These are phyloP conservation scores for Venturiaceae sp. DNA, from an alignment of 2,329 filamentous ascomycete genomes.

Conservation along the genomic window DNA sequence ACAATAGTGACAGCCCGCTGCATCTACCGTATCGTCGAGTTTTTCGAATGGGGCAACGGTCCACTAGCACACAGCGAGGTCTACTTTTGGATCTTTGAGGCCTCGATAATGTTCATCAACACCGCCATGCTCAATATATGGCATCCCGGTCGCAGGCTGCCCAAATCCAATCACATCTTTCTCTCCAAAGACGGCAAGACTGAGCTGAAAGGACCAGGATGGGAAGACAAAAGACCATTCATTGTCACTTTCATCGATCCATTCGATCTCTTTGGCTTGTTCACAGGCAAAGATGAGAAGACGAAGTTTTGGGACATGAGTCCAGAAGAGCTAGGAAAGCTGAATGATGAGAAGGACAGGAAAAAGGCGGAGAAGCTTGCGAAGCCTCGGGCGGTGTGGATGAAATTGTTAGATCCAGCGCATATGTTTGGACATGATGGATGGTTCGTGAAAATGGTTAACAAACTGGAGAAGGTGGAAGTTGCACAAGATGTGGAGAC, in stretches of 20 bases:
- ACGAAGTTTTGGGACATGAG: constrained; percentile 27
- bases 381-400: not conserved
- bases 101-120: constrained; percentile 40
- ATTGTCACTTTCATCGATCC: constrained; percentile 29
- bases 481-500: not conserved
- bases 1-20: constrained; percentile 37
- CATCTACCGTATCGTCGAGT: constrained; percentile 44
- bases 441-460: not conserved
- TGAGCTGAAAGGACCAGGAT: constrained; percentile 40
- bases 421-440: constrained; percentile 6
- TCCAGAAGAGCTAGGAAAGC: constrained; percentile 19
- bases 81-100: constrained; percentile 47
- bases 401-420: constrained; percentile 2
- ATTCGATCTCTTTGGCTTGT: constrained; percentile 23
- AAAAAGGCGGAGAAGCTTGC: constrained; percentile 3
- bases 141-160: constrained; percentile 41
- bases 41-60: constrained; percentile 28
- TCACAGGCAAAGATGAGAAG: constrained; percentile 22
- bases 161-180: constrained; percentile 40
- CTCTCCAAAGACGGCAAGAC: constrained; percentile 41
- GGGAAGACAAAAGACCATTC: constrained; percentile 35
- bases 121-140: constrained; percentile 41
- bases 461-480: not conserved
- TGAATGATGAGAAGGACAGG: constrained; percentile 15
- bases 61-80: constrained; percentile 29